Base-by-base conservation (phyloP, 805 yeast species). In the Wickerhamomyces chaumierensis region DNA sequence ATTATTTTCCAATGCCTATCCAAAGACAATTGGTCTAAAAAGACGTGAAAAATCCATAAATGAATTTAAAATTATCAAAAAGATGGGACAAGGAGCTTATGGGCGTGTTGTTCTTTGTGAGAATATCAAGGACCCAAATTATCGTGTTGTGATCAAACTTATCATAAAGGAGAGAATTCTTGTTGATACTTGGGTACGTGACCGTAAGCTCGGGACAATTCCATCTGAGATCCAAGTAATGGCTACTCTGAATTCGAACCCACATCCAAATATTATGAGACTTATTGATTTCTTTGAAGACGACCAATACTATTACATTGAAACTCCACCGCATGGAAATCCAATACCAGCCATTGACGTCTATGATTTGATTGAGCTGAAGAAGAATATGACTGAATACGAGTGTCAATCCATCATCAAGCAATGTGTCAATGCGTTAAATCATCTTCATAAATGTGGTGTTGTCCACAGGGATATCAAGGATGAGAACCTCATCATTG, bases 181-280 rank as follows among this genome's bases (percentile, higher is more conserved):
- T 51, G 96, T 92, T 11, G 98, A 92, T 57, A 87, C 97, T 0
- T 92, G 98, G 98, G 95, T 87, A 3, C 69, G 97, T 39, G 97
- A 92, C 58, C 73, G 95, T 19, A 73, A 72, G 43, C 63, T 92
- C 33, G 98, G 98, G 5, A 88, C 96, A 0, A 81, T 92, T 29
- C 97, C 97, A 2, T 78, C 90, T n/a, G 98, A 92, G 58, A 92
- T 92, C 47, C 94, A 87, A 56, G 78, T 92, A 35, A 79, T 92
- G 85, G 79, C 90, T 23, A 77, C 78, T n/a, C 62, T 90, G 42
- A 80, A 78, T 51, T 62, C 65, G 34, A 72, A 73, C 41, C 94
- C 92, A 1, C 96, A 90, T 57, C 92, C 90, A 4, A 87, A 86
- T 57, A 83, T 88, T 34, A 75, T 87, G 71, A 68, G 81, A 45